Conservation (phyloP, 1,284 basidiomycete species). For the Ganoderma lingzhi region DNA sequence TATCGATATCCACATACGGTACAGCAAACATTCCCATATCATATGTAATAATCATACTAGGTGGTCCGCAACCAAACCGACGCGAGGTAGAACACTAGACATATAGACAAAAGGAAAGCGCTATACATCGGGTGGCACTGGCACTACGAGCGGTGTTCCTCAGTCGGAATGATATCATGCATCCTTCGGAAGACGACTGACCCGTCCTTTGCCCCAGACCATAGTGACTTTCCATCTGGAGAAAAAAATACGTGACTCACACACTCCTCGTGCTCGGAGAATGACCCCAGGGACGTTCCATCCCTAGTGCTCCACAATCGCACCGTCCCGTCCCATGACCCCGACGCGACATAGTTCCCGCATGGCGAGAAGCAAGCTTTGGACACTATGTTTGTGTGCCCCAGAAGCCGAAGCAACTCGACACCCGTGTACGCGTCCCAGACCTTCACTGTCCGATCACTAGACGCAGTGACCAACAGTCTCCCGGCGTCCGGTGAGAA, state of each 20-base stretch:
- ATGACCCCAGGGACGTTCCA: slow-evolving; percentile 8
- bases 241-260: neutral
- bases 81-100: neutral
- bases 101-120: neutral
- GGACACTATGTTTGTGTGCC: neutral
- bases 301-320: neutral
- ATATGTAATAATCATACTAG: neutral
- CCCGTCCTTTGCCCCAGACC: slow-evolving; percentile 4
- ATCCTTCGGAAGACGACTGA: neutral
- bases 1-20: neutral
- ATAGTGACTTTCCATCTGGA: neutral
- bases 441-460: neutral
- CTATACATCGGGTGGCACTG: too few relatives aligned
- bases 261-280: neutral
- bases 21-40: neutral
- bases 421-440: neutral
- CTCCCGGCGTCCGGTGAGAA: neutral
- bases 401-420: neutral
- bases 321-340: neutral
- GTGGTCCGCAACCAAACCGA: neutral
- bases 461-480: neutral
- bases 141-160: neutral
- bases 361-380: slow-evolving; percentile 7
- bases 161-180: neutral
- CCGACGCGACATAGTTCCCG: slow-evolving; percentile 1